Conservation (phyloP, 768 basidiomycete genomes). For the Gloeophyllum trabeum region DNA sequence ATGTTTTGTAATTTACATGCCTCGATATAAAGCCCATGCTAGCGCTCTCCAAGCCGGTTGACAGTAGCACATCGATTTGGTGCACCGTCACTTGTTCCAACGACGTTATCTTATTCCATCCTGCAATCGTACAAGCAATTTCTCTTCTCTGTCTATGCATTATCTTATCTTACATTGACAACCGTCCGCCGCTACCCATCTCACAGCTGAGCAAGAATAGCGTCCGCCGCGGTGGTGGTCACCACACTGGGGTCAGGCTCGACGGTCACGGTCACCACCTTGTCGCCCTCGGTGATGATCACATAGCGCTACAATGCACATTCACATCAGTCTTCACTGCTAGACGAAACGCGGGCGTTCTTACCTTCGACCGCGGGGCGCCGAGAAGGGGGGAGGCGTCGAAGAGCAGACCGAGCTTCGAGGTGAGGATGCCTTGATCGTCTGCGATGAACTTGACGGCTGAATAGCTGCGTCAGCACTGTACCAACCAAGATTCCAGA, state of each 20-base stretch:
- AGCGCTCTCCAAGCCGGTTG: too few species aligned
- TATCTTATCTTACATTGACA: too few species aligned
- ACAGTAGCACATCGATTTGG: too few species aligned
- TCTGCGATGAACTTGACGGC: constrained; percentile 32
- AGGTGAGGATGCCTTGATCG: constrained; percentile 41
- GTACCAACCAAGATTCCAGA: constrained; percentile 23
- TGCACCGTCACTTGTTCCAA: too few species aligned
- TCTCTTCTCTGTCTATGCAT: too few species aligned
- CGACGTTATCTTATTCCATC: too few species aligned
- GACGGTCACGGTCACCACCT: constrained; percentile 46
- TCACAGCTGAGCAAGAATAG: background rate
- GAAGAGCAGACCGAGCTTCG: constrained; percentile 29
- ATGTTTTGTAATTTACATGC: too few species aligned
- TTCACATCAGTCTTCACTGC: constrained; percentile 1
- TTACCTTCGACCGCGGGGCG: constrained; percentile 45
- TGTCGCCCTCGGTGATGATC: constrained; percentile 55
- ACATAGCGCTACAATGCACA: constrained; percentile 40
- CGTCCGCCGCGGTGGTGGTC: background rate
- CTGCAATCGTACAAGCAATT: too few species aligned
- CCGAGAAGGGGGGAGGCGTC: constrained; percentile 49
- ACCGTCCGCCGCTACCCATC: too few species aligned
- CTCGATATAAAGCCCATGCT: too few species aligned
- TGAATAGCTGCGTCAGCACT: constrained; percentile 11
- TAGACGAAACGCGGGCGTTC: constrained; percentile 17
- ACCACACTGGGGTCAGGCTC: constrained; percentile 21